A percentile compares a stretch with the other conserved stretches of the same genome.
Conservation (phyloP, 2,329 filamentous ascomycete genomes). For the Pleoardoris graminearum region DNA sequence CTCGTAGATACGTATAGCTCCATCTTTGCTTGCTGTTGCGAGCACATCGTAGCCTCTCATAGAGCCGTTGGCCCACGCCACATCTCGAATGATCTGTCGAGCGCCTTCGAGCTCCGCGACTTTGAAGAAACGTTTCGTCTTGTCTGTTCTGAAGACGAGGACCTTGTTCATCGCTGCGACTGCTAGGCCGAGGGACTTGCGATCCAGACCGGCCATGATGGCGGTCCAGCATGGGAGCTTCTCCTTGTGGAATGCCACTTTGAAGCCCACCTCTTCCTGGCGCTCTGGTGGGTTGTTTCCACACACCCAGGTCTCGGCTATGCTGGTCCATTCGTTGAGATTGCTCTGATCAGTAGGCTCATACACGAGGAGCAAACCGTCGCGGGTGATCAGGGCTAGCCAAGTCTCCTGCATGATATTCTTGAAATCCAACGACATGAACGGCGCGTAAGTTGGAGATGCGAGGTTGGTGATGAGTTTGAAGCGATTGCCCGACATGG, state of each 20-base stretch:
- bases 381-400: conserved; percentile 80
- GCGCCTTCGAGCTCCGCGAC: conserved; percentile 77
- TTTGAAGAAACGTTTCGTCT: conserved; percentile 79
- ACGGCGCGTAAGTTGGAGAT: conserved; percentile 70
- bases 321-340: conserved; percentile 71
- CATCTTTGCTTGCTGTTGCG: conserved; percentile 91
- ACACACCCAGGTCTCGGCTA: conserved; percentile 78
- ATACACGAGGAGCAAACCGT: conserved; percentile 77
- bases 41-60: conserved; percentile 88
- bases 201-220: conserved; percentile 76
- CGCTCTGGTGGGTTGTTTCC: conserved; percentile 64
- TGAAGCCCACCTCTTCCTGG: conserved; percentile 86
- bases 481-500: conserved; percentile 77
- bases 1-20: conserved; percentile 85
- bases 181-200: conserved; percentile 77
- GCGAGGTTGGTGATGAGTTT: conserved; percentile 66
- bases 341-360: conserved; percentile 86
- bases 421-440: conserved; percentile 81
- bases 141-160: conserved; percentile 77
- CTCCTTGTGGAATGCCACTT: conserved; percentile 86
- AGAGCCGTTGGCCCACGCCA: conserved; percentile 91
- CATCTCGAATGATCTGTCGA: conserved; percentile 77
- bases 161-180: conserved; percentile 85
- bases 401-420: conserved; percentile 83
- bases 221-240: conserved; percentile 77